Evolutionary conservation across 805 yeast genomes (phyloP), one percentile per base, ranked within the genome.

Genomic region (Candida ortonii): DNA sequence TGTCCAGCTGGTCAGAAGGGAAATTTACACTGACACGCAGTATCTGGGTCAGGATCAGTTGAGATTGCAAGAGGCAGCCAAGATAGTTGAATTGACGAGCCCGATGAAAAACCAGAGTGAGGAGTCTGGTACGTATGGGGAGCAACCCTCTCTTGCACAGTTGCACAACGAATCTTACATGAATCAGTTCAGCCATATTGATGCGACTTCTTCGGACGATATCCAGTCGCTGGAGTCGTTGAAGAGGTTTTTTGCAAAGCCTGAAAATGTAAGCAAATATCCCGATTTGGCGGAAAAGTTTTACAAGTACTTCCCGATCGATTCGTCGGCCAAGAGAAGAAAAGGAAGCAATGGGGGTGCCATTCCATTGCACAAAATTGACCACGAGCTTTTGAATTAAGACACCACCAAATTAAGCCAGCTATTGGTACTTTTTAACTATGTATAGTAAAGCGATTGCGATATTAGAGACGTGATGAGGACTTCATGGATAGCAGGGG

Each of bases 1-100:
- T 17, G 55, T 58, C 7, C 27, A 22, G 6, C 34, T 55, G 3
- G 61, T 57, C 13, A 53, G 43, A 36, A 37, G 48, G 10, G 54
- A 50, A 18, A 27, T 24, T n/a, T 25, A 24, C 12, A n/a, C 28
- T 12, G 35, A 28, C 11, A 7, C 30, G 4, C 33, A 29, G 4
- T 16, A 35, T 24, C 18, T 24, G 6, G 24, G 20, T 5, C 21
- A 27, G 13, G 33, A 22, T 16, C 28, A 32, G 22, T 15, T 38
- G 29, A 26, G 24, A 15, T 7, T 15, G 19, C 36, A 28, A 19
- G 36, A 43, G 14, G 29, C 39, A 13, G 18, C 36, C 15, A 36
- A 34, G 29, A 18, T 33, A 14, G 28, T 38, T 6, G 31, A 35
- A 12, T 17, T 44, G 23, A 39, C 37, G 22, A 39, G 31, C 15